phyloP scores from a whole-genome alignment of 805 yeast species.

The Metschnikowia hibisci region DNA sequence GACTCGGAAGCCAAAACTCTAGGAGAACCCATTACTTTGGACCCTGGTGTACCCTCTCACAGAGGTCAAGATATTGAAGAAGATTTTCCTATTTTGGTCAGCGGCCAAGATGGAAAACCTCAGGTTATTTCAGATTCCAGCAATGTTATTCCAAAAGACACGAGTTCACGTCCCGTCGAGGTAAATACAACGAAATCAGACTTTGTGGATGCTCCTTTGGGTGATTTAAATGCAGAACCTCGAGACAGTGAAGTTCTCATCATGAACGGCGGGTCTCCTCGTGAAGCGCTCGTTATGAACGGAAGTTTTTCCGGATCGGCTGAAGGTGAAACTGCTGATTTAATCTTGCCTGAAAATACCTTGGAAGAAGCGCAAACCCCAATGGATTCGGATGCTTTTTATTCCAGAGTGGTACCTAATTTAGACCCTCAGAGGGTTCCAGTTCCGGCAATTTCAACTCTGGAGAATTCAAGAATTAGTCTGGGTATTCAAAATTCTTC shows the following conservation, averaged over 20 bases:
- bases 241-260: not conserved
- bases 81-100: not conserved
- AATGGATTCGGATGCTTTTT: not conserved
- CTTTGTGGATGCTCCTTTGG: not conserved
- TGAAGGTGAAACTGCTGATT: not conserved
- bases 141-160: not conserved
- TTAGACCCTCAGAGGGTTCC: not conserved
- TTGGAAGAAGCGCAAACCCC: not conserved
- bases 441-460: too few species aligned
- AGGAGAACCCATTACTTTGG: not conserved
- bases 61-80: not conserved
- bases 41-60: not conserved
- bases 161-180: not conserved
- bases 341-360: not conserved
- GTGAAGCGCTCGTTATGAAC: constrained; percentile 1
- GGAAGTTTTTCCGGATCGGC: not conserved
- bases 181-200: not conserved
- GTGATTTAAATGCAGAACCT: not conserved
- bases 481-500: too few species aligned
- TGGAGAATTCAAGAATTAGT: too few species aligned
- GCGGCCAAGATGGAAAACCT: not conserved
- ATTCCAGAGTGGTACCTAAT: not conserved
- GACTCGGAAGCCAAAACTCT: not conserved
- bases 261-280: not conserved
- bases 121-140: not conserved